Evolutionary conservation across 805 yeast genomes (phyloP).

Genomic region (Sugiyamaella chiloensis): DNA sequence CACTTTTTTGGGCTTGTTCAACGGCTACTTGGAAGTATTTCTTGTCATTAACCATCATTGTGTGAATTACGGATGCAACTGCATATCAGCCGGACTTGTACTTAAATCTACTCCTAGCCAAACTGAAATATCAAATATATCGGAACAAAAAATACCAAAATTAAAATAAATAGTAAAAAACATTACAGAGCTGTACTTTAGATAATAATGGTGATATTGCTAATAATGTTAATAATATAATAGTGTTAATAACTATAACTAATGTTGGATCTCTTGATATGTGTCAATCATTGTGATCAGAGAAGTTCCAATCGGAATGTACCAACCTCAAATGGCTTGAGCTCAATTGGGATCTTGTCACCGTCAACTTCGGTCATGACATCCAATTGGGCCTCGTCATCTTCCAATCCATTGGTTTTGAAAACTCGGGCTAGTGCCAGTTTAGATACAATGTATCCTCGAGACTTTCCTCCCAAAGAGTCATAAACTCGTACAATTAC

Average conservation of each 20-base stretch:
- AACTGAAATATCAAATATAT: no score
- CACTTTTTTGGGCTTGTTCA: conserved; percentile 33
- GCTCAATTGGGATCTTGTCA: conserved; percentile 40
- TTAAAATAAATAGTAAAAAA: no score
- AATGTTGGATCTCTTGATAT: no score
- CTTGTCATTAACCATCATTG: conserved; percentile 19
- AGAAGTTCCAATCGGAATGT: conserved; percentile 47
- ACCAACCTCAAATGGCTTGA: conserved; percentile 79
- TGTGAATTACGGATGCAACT: no score
- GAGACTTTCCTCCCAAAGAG: conserved; percentile 74
- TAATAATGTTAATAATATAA: no score
- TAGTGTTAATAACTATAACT: no score
- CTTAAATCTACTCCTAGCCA: no score
- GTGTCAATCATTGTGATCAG: no score
- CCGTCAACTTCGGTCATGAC: conserved; percentile 28
- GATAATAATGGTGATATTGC: no score
- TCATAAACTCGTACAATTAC: conserved; percentile 79
- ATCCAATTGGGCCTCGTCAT: conserved; percentile 35
- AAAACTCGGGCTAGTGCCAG: conserved; percentile 54
- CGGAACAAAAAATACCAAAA: no score
- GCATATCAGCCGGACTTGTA: no score
- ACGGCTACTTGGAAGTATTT: conserved; percentile 31
- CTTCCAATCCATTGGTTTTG: conserved; percentile 41
- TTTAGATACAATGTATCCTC: conserved; percentile 36
- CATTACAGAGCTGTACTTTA: no score